Conservation (phyloP, 192 early-diverging fungal species). For the Spinellus fusiger region DNA sequence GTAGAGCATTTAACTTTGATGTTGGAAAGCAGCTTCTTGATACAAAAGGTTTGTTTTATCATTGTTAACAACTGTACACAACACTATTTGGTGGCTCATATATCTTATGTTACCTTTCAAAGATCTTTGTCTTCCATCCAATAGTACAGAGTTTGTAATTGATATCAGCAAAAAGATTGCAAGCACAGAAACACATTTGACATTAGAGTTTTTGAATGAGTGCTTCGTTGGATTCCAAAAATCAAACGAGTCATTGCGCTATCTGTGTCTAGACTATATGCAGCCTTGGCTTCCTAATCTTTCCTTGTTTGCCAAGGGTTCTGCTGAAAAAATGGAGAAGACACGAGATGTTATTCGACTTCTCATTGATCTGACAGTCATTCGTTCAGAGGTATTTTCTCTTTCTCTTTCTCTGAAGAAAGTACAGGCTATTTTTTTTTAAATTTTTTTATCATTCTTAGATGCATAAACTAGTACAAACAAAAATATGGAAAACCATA, state of each 20-base stretch:
- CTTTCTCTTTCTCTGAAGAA: neutral
- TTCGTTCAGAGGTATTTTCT: slow-evolving; percentile 54
- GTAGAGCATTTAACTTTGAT: slow-evolving; percentile 73
- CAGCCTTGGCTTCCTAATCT: slow-evolving; percentile 82
- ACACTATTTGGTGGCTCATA: neutral
- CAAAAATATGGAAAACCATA: slow-evolving; percentile 75
- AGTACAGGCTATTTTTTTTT: neutral
- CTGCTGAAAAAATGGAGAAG: slow-evolving; percentile 44
- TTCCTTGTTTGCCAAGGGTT: slow-evolving; percentile 42
- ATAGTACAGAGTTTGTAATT: slow-evolving; percentile 74
- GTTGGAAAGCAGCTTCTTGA: slow-evolving; percentile 68
- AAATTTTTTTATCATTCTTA: slow-evolving; percentile 20
- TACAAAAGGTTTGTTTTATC: slow-evolving; percentile 45
- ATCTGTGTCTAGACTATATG: slow-evolving; percentile 79
- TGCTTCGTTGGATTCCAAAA: slow-evolving; percentile 69
- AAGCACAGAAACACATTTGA: slow-evolving; percentile 62
- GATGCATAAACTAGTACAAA: slow-evolving; percentile 77
- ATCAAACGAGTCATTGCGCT: slow-evolving; percentile 57
- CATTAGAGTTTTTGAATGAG: slow-evolving; percentile 83
- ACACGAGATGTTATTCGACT: slow-evolving; percentile 64
- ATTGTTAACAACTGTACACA: neutral
- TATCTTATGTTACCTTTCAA: neutral
- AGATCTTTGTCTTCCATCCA: slow-evolving; percentile 82
- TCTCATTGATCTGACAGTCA: slow-evolving; percentile 74
- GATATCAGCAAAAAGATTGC: slow-evolving; percentile 75